Conservation (phyloP, 2,329 filamentous ascomycete genomes). For the Pestalotiopsis sp. region DNA sequence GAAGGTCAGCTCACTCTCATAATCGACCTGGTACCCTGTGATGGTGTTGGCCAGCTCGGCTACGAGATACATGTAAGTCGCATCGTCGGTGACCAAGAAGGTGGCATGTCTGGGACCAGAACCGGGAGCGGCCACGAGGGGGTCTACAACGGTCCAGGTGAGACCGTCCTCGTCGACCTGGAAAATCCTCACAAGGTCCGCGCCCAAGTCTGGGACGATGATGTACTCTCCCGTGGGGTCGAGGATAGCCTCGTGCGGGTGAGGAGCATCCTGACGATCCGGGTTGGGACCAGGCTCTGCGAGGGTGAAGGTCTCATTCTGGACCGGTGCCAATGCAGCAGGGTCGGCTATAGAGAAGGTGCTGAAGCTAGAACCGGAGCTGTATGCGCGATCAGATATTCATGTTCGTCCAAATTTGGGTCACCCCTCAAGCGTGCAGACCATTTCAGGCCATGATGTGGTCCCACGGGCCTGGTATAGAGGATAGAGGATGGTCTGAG, state of each 20-base stretch:
- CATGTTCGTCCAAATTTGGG: constrained; percentile 18
- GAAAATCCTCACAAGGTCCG: constrained; percentile 64
- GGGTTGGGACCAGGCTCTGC: constrained; percentile 14
- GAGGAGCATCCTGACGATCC: constrained; percentile 15
- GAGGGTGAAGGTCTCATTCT: constrained; percentile 17
- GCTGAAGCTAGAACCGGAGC: constrained; percentile 30
- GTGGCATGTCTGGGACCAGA: constrained; percentile 67
- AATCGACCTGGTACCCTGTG: constrained; percentile 58
- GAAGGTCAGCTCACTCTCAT: constrained; percentile 48
- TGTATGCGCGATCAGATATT: constrained; percentile 22
- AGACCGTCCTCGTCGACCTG: constrained; percentile 52
- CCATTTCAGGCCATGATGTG: background rate
- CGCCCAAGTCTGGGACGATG: constrained; percentile 24
- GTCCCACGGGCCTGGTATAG: background rate
- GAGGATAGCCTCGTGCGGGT: constrained; percentile 18
- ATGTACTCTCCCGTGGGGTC: constrained; percentile 16
- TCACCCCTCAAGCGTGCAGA: constrained; percentile 17
- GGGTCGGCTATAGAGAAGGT: constrained; percentile 14
- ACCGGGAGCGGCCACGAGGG: constrained; percentile 50
- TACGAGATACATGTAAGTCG: constrained; percentile 62
- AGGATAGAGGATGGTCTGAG: background rate
- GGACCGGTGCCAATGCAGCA: constrained; percentile 8
- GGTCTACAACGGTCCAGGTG: constrained; percentile 39
- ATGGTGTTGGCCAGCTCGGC: constrained; percentile 64
- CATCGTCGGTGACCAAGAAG: constrained; percentile 52